Percentiles rank a stretch among this genome's conserved stretches.
phyloP scores from a whole-genome alignment of 306 rosid genomes.

The Acacia confusa region DNA sequence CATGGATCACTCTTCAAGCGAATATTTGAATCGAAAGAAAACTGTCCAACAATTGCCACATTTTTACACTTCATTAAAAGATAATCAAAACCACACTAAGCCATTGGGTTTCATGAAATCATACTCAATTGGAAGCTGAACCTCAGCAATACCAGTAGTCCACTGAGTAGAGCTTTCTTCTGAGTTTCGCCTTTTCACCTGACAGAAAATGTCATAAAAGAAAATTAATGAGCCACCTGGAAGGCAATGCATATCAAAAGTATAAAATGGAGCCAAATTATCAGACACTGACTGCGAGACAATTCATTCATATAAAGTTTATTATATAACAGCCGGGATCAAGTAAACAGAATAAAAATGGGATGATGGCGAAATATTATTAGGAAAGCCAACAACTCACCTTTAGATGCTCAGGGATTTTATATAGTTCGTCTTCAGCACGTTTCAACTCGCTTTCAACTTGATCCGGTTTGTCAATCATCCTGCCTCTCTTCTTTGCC shows the following conservation, averaged over 20 bases:
- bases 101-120: slow-evolving; percentile 30
- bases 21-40: not conserved
- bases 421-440: slow-evolving; percentile 91
- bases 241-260: no score
- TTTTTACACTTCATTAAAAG: not conserved
- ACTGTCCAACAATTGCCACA: not conserved
- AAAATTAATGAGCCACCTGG: not conserved
- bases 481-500: slow-evolving; percentile 92
- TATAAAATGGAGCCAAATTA: not conserved
- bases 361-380: not conserved
- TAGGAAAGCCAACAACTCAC: slow-evolving; percentile 44
- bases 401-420: slow-evolving; percentile 97
- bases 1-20: not conserved
- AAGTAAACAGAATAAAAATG: slow-evolving; percentile 6
- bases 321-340: not conserved
- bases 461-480: slow-evolving; percentile 58
- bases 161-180: slow-evolving; percentile 99
- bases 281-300: not conserved
- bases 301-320: not conserved
- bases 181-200: slow-evolving; percentile 91
- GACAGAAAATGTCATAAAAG: slow-evolving; percentile 21
- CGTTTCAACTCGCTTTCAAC: slow-evolving; percentile 81
- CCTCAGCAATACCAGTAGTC: slow-evolving; percentile 99
- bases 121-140: slow-evolving; percentile 98
- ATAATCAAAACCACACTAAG: slow-evolving; percentile 12